Percentiles rank a stretch among this genome's conserved stretches.
phyloP scores from a whole-genome alignment of 1,139 yeast species.

The Lipomyces yarrowii region DNA sequence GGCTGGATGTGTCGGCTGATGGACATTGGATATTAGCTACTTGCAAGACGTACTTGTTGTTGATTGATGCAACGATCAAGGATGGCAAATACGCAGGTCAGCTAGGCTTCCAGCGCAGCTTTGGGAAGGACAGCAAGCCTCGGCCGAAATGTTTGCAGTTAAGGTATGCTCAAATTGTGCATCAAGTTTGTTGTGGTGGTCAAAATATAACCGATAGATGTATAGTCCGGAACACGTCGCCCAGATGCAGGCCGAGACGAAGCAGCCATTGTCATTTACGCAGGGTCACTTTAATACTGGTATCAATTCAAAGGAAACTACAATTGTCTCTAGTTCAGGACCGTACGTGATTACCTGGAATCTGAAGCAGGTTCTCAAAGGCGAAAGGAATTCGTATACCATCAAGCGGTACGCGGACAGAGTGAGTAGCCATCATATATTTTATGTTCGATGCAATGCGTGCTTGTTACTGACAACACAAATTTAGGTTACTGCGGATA shows the following conservation, averaged over 20 bases:
- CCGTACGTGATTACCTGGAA: slow-evolving; percentile 84
- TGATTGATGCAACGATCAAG: slow-evolving; percentile 66
- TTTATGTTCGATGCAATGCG: background rate
- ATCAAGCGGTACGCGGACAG: slow-evolving; percentile 62
- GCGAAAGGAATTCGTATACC: slow-evolving; percentile 59
- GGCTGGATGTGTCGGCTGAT: slow-evolving; percentile 72
- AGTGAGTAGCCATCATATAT: background rate
- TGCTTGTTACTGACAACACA: background rate
- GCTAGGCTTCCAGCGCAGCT: slow-evolving; percentile 66
- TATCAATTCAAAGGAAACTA: slow-evolving; percentile 60
- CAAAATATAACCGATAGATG: background rate
- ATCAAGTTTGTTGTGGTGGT: background rate
- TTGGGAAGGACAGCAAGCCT: slow-evolving; percentile 68
- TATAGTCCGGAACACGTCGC: slow-evolving; percentile 74
- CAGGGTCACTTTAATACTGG: slow-evolving; percentile 79
- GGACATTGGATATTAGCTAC: slow-evolving; percentile 86
- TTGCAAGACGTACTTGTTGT: slow-evolving; percentile 65
- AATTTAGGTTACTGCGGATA: slow-evolving; percentile 63
- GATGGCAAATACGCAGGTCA: slow-evolving; percentile 62
- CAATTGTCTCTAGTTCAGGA: slow-evolving; percentile 76
- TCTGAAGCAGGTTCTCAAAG: slow-evolving; percentile 58
- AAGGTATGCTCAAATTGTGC: background rate
- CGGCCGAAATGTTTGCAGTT: slow-evolving; percentile 64
- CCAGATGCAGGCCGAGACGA: slow-evolving; percentile 57
- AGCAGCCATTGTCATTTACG: slow-evolving; percentile 60